Base-by-base conservation (phyloP, 805 yeast genomes). In the Cyberlindnera subsufficiens region DNA sequence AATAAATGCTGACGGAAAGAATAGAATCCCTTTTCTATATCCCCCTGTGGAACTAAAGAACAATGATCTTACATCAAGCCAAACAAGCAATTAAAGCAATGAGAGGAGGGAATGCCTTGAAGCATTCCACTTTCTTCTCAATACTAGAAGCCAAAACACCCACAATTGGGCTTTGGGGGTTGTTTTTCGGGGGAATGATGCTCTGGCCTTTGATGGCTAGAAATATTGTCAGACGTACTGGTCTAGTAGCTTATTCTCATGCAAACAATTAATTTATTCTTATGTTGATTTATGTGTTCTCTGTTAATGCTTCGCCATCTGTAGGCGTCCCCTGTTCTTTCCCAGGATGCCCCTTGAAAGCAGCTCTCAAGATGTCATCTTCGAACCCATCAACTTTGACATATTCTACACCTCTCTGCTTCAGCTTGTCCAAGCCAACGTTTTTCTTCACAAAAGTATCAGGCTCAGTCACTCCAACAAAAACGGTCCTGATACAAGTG, bases 391-490 rank as follows among this genome's bases (percentile, higher is more conserved):
- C 86, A 20, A 93, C 76, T 51, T 82, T 85, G 10, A 86, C 69
- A 55, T 91, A 91, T 45, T 75, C 82, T 13, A 91, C 72, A 0
- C 81, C 84, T 1, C 69, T 68, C 0, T 59, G 69, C n/a, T 66
- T 66, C 35, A 93, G 66, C 54, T 74, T 76, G 6, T 63, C 58
- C 18, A 65, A 65, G 14, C 96, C 86, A 4, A 75, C 69, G 57
- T 93, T 93, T 44, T 82, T 74, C 56, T 78, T 72, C n/a, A 93
- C 86, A 67, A 93, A 93, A 1, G 84, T 86, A 30, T 78, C 82
- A 0, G 99, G 99, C 63, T 93, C 99, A 49, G 80, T 59, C 1
- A 89, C 93, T 1, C 98, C 99, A 5, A 91, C 96, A 66, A 84
- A 88, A 20, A 90, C 90, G 0, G 93, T 78, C 17, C 68, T 71